Percentiles rank a stretch among this genome's conserved stretches.
Conservation (phyloP, 78 protist species). For the Monocercomonoides exilis region DNA sequence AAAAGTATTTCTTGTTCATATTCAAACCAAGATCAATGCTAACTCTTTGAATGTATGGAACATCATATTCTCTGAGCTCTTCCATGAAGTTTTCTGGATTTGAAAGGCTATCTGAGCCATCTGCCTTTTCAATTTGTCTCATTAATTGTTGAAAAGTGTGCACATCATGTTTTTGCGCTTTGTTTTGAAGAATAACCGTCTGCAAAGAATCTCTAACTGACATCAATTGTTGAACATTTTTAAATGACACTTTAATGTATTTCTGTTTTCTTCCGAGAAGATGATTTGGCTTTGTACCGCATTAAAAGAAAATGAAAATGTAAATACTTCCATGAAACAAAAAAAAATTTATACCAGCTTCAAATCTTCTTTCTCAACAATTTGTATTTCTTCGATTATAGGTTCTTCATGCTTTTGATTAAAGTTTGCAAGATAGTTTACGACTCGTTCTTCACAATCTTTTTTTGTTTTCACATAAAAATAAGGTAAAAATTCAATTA, state of each 20-base stretch:
- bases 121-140: no score
- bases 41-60: conserved; percentile 82
- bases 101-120: not conserved
- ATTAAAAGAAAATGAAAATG: not conserved
- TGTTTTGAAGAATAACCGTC: not conserved
- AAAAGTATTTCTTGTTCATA: no score
- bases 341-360: not conserved
- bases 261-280: conserved; percentile 59
- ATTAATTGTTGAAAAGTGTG: not conserved
- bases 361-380: not conserved
- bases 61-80: conserved; percentile 92
- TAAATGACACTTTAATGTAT: conserved; percentile 57
- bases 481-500: not conserved
- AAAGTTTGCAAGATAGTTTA: not conserved
- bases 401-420: not conserved
- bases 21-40: conserved; percentile 71
- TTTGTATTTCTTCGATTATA: not conserved
- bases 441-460: not conserved
- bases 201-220: conserved; percentile 30
- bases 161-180: not conserved
- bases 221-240: conserved; percentile 46
- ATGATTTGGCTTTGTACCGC: conserved; percentile 74
- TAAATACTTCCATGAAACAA: no score
- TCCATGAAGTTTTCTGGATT: not conserved
- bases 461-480: not conserved